A percentile compares a stretch with the other conserved stretches of the same genome.
phyloP scores from a whole-genome alignment of 1,139 yeast genomes.

The Pichia sp. region DNA sequence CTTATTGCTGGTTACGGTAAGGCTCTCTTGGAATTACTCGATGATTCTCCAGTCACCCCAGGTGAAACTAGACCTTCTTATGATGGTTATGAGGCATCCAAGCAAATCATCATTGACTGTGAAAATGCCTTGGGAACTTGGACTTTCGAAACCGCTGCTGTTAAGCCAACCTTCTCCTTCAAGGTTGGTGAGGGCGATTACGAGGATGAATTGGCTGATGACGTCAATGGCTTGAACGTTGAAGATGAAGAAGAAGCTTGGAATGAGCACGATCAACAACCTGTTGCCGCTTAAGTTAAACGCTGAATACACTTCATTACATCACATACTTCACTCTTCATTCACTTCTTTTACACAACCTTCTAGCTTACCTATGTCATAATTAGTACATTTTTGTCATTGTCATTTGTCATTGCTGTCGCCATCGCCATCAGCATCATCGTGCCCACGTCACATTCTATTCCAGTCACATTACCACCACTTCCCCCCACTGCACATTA shows the following conservation, averaged over 20 bases:
- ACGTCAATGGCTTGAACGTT: constrained; percentile 45
- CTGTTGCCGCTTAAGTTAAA: constrained; percentile 21
- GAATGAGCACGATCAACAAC: constrained; percentile 23
- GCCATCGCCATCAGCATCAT: too few species aligned
- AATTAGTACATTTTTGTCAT: too few species aligned
- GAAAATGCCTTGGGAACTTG: constrained; percentile 78
- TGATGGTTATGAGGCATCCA: constrained; percentile 83
- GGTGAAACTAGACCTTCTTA: constrained; percentile 88
- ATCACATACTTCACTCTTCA: too few species aligned
- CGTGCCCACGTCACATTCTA: too few species aligned
- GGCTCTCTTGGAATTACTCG: constrained; percentile 73
- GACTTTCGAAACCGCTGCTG: constrained; percentile 77
- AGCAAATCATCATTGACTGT: constrained; percentile 79
- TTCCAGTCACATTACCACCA: too few species aligned
- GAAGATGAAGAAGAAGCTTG: constrained; percentile 33
- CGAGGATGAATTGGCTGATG: constrained; percentile 43
- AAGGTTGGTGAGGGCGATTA: constrained; percentile 54
- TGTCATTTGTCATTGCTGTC: too few species aligned
- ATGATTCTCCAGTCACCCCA: constrained; percentile 81
- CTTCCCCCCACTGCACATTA: too few species aligned
- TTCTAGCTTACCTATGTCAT: too few species aligned
- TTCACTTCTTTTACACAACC: too few species aligned
- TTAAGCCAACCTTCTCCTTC: constrained; percentile 72
- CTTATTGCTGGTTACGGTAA: constrained; percentile 86
- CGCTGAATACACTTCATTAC: too few species aligned